These are phyloP conservation scores for Coemansia nantahalensis DNA, from an alignment of 192 early-diverging fungal species.

Conservation along the genomic window DNA sequence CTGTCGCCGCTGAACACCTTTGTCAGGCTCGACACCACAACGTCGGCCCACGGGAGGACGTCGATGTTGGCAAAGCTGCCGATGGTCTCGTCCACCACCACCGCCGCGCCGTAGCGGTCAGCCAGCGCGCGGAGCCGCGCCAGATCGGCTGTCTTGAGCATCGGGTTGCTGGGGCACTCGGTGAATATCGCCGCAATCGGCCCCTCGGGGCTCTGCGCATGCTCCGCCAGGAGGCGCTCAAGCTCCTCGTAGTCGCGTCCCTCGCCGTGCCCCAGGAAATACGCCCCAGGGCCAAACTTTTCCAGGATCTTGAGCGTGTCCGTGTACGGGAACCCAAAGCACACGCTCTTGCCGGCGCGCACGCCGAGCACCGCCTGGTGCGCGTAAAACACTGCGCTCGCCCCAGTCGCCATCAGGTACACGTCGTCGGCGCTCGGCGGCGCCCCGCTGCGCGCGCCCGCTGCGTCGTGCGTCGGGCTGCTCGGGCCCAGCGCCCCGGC, in stretches of 20 bases:
- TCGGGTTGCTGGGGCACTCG: constrained; percentile 94
- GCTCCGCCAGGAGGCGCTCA: constrained; percentile 58
- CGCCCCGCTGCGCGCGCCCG: constrained; percentile 43
- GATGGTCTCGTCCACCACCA: constrained; percentile 94
- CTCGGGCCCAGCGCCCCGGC: constrained; percentile 63
- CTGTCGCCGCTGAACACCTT: constrained; percentile 90
- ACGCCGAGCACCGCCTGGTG: constrained; percentile 63
- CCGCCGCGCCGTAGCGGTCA: constrained; percentile 68
- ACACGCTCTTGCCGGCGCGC: constrained; percentile 67
- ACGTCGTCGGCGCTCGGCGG: constrained; percentile 76
- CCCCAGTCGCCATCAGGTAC: constrained; percentile 84
- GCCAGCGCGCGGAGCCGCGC: constrained; percentile 71
- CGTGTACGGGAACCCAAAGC: constrained; percentile 95
- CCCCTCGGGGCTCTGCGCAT: constrained; percentile 41
- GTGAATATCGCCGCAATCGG: constrained; percentile 79
- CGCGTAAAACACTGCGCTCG: constrained; percentile 91
- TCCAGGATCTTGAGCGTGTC: constrained; percentile 97
- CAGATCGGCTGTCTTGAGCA: constrained; percentile 81
- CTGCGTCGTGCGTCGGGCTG: constrained; percentile 43
- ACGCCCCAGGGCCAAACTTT: constrained; percentile 88
- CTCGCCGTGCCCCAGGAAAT: constrained; percentile 86
- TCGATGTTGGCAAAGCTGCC: constrained; percentile 90
- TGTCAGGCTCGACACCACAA: constrained; percentile 88
- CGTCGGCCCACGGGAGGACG: constrained; percentile 75
- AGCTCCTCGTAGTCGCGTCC: constrained; percentile 70